Base-by-base conservation (phyloP, 768 basidiomycete genomes). In the Lepiota venenata region DNA sequence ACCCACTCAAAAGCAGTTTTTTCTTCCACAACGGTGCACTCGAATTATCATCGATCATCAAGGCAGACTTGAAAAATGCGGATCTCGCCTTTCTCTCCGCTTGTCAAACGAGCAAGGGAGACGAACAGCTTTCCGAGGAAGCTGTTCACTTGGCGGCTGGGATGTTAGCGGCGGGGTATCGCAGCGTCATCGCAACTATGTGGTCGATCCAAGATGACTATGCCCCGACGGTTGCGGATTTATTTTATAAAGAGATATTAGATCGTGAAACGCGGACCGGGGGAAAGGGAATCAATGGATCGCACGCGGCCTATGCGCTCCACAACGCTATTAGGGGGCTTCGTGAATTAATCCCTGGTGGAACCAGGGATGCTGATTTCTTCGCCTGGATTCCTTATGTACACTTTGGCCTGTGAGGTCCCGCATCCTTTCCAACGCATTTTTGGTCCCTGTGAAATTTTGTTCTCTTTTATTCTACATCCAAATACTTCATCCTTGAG, bases 351-450 rank as follows among this genome's bases (percentile, higher is more conserved):
- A 16, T 38, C 10, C 37, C 38, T 25, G 9, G 10, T 32, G 32
- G 32, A 4, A 40, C 22, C 20, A 12, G 20, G 7, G 27, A 14
- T 16, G 12, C n/a, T 40, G 20, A 40, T 27, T 40, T 12, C n/a
- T 15, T 50, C 16, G 18, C 49, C n/a, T 50, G 49, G 49, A 25
- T 50, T 50, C 49, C 49, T 14, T 50, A 39, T 50, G 49, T 50
- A 5, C 49, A 50, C n/a, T 50, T 50, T 27, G 49, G 49, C 16
- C 5, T 49, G 36, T 49, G 20, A 49, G 47, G n/a, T n/a, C n/a
- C n/a, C n/a, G n/a, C n/a, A n/a, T n/a, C n/a, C n/a, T n/a, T n/a
- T n/a, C n/a, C n/a, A n/a, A n/a, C n/a, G n/a, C n/a, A n/a, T n/a
- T n/a, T n/a, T n/a, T n/a, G n/a, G n/a, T n/a, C n/a, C n/a, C n/a